Evolutionary conservation across 768 basidiomycete genomes (phyloP).

Genomic region (Boletus rubropictus): DNA sequence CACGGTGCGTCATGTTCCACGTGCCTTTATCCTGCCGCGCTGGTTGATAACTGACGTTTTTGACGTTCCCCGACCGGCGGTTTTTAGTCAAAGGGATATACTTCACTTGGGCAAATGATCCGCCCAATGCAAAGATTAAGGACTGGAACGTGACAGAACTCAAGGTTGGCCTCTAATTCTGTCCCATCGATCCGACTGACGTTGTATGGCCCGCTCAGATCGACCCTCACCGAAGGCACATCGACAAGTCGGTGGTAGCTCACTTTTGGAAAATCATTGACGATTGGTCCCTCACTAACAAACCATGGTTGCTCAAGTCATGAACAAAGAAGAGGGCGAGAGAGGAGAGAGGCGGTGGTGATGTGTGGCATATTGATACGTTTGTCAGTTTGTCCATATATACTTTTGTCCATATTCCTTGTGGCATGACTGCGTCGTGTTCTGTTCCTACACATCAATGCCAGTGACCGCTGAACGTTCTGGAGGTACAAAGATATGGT

Average conservation of each 20-base stretch:
- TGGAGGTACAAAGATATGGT: too few relatives aligned
- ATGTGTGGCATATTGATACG: background rate
- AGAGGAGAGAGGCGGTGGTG: background rate
- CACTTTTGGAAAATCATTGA: constrained; percentile 95
- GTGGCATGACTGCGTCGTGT: background rate
- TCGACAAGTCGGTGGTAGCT: constrained; percentile 91
- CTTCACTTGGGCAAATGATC: constrained; percentile 91
- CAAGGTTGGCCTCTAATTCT: constrained; percentile 45
- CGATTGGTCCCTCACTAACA: constrained; percentile 74
- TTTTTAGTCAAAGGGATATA: constrained; percentile 87
- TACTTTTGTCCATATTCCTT: constrained; percentile 1
- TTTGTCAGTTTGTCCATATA: background rate
- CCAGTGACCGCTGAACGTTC: background rate
- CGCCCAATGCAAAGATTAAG: constrained; percentile 80
- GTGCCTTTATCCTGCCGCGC: background rate
- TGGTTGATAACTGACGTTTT: background rate
- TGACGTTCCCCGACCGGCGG: background rate
- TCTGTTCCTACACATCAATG: background rate
- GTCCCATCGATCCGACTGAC: background rate
- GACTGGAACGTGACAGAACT: constrained; percentile 98
- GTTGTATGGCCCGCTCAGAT: constrained; percentile 46
- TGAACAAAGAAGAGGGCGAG: constrained; percentile 17
- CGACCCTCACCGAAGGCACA: constrained; percentile 82
- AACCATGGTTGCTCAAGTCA: constrained; percentile 63
- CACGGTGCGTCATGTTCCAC: constrained; percentile 51